Conservation (phyloP, 768 basidiomycete genomes). For the Mycena epipterygia region DNA sequence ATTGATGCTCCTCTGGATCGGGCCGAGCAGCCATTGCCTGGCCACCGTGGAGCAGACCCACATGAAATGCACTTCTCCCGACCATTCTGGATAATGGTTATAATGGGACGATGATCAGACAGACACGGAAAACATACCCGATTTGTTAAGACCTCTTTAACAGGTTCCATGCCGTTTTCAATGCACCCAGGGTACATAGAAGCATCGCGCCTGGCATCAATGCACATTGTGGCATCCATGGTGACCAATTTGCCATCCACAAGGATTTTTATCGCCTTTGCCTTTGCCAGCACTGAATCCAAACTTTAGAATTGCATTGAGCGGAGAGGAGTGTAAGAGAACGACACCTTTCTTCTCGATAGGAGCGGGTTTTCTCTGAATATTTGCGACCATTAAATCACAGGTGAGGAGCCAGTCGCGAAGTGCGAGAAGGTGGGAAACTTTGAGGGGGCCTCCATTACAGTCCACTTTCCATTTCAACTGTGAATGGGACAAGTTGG, state of each 20-base stretch:
- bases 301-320: no score
- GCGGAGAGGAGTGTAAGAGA: not conserved
- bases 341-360: not conserved
- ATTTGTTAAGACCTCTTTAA: not conserved
- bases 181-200: not conserved
- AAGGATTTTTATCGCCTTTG: not conserved
- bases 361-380: not conserved
- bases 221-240: not conserved
- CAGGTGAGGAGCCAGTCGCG: not conserved
- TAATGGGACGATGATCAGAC: not conserved
- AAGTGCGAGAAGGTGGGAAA: not conserved
- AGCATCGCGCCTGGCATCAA: not conserved
- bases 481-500: no score
- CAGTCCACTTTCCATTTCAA: not conserved
- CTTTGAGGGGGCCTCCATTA: not conserved
- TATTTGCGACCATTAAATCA: not conserved
- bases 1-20: not conserved
- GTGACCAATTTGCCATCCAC: not conserved
- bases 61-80: not conserved
- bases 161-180: not conserved
- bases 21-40: not conserved
- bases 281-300: no score
- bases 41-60: not conserved
- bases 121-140: not conserved
- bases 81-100: not conserved